phyloP scores from a whole-genome alignment of 2,329 filamentous ascomycete species.

The Davidsoniella eucalypti region DNA sequence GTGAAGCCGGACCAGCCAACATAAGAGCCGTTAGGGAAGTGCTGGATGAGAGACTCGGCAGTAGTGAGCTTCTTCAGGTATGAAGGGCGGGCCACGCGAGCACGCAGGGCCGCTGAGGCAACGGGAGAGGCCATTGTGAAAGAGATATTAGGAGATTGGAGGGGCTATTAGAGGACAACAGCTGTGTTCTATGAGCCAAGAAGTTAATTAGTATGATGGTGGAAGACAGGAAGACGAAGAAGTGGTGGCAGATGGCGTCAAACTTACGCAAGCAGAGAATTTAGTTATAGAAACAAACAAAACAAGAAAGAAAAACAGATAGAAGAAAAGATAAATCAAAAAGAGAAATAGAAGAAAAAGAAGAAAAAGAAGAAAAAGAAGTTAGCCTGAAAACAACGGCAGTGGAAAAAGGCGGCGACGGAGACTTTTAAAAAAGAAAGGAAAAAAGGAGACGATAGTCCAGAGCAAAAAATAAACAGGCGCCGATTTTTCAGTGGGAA shows the following conservation, averaged over 20 bases:
- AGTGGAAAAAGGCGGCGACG: constrained; percentile 10
- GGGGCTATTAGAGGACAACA: constrained; percentile 8
- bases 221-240: constrained; percentile 12
- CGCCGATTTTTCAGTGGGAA: not conserved
- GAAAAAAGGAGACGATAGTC: not conserved
- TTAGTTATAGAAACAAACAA: no score
- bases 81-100: constrained; percentile 57
- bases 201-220: not conserved
- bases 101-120: constrained; percentile 59
- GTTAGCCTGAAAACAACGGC: constrained; percentile 4
- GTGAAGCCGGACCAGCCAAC: constrained; percentile 88
- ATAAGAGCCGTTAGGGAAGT: constrained; percentile 74
- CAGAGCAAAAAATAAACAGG: no score
- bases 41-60: constrained; percentile 61
- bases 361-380: constrained; percentile 4
- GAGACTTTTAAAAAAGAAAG: not conserved
- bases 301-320: not conserved
- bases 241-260: not conserved
- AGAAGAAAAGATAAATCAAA: not conserved
- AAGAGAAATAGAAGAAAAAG: not conserved
- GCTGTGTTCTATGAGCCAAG: not conserved
- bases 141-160: not conserved
- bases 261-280: no score
- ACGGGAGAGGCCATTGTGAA: constrained; percentile 30
- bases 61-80: constrained; percentile 67